Percentiles rank a stretch among this genome's conserved stretches.
Evolutionary conservation across 768 basidiomycete species (phyloP).

Genomic region (Phanerochaete carnosa): DNA sequence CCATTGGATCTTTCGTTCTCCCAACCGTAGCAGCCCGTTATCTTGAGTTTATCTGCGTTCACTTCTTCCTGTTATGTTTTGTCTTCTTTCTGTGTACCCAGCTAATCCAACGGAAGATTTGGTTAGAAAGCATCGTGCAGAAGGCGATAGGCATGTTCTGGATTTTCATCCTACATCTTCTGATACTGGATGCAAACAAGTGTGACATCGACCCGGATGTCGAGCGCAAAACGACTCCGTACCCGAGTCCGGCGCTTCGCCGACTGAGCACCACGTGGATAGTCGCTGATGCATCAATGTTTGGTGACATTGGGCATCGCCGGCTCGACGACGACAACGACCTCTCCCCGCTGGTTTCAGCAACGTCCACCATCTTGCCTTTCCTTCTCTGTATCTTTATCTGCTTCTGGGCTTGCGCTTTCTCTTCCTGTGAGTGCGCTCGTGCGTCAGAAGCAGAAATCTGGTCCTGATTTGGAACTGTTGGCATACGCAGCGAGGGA

Average conservation of each 20-base stretch:
- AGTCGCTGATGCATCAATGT: conserved; percentile 3
- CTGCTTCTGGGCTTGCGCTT: background rate
- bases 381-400: conserved; percentile 5
- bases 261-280: background rate
- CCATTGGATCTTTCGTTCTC: background rate
- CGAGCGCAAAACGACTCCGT: background rate
- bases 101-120: background rate
- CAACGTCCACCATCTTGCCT: conserved; percentile 5
- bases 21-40: background rate
- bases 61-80: background rate
- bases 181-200: background rate
- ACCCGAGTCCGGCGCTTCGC: conserved; percentile 2
- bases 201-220: background rate
- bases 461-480: background rate
- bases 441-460: background rate
- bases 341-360: background rate
- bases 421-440: background rate
- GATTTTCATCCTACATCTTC: no score
- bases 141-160: no score
- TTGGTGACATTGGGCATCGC: conserved; percentile 11
- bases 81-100: background rate
- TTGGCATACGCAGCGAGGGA: conserved; percentile 7
- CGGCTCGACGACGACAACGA: conserved; percentile 10
- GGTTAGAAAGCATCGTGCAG: background rate
- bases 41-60: background rate